phyloP scores from a whole-genome alignment of 1,284 basidiomycete species.

The Sanghuangporus baumii region DNA sequence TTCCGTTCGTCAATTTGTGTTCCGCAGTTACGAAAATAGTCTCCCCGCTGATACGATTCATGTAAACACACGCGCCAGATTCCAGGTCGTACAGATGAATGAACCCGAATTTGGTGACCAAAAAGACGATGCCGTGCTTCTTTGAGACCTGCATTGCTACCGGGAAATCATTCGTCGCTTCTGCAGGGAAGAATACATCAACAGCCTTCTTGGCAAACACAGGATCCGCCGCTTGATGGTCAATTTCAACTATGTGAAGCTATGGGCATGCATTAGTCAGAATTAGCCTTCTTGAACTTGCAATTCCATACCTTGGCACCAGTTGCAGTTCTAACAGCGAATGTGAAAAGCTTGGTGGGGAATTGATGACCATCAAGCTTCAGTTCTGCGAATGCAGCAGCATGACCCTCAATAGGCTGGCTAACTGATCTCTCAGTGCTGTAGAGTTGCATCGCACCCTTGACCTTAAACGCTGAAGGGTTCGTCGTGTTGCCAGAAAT shows the following conservation, averaged over 20 bases:
- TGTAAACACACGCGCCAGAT: slow-evolving; percentile 98
- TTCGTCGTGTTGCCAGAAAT: slow-evolving; percentile 93
- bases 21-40: slow-evolving; percentile 99
- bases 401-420: slow-evolving; percentile 98
- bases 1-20: slow-evolving; percentile 91
- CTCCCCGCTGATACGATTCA: slow-evolving; percentile 99
- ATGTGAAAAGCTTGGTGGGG: slow-evolving; percentile 91
- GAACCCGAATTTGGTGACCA: slow-evolving; percentile 99
- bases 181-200: slow-evolving; percentile 98
- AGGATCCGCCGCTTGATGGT: slow-evolving; percentile 94
- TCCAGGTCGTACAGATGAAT: slow-evolving; percentile 99
- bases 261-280: slow-evolving; percentile 28
- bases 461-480: slow-evolving; percentile 95
- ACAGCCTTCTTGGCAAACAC: slow-evolving; percentile 97
- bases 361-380: slow-evolving; percentile 83
- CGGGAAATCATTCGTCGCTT: slow-evolving; percentile 99
- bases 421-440: slow-evolving; percentile 90
- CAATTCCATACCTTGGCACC: slow-evolving; percentile 81
- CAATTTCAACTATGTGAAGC: slow-evolving; percentile 99
- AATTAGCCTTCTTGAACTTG: not conserved
- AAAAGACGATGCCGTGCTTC: slow-evolving; percentile 95
- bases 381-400: slow-evolving; percentile 92
- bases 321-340: slow-evolving; percentile 91
- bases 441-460: slow-evolving; percentile 95
- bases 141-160: slow-evolving; percentile 99